A percentile compares a stretch with the other conserved stretches of the same genome.
Evolutionary conservation across 139 green algal species (phyloP).

Genomic region (Penium margaritaceum): DNA sequence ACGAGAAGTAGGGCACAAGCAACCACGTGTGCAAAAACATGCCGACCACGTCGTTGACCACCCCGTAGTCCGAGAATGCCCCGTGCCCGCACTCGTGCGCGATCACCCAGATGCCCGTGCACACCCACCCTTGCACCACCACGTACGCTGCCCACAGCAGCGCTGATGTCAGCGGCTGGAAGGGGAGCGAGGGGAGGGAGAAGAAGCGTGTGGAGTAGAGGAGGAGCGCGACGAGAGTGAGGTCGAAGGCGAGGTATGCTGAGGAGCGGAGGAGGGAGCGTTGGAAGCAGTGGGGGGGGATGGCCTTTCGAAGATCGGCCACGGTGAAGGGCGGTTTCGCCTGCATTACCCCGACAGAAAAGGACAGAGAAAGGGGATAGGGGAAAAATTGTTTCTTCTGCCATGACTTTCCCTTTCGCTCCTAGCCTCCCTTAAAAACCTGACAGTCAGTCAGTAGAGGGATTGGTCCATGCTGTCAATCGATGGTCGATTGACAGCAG

Average conservation of each 20-base stretch:
- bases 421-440: no score
- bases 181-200: neutral
- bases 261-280: constrained; percentile 48
- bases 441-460: no score
- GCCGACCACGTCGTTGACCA: constrained; percentile 52
- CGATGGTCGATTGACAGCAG: no score
- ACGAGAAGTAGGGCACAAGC: constrained; percentile 55
- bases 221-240: constrained; percentile 49
- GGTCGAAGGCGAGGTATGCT: constrained; percentile 61
- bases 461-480: no score
- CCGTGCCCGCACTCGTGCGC: constrained; percentile 56
- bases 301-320: constrained; percentile 61
- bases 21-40: constrained; percentile 50
- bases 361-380: neutral
- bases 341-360: constrained; percentile 2
- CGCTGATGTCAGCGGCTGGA: neutral
- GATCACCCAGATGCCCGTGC: constrained; percentile 55
- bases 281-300: constrained; percentile 78
- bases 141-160: constrained; percentile 47
- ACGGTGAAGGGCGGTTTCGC: constrained; percentile 62
- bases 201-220: constrained; percentile 40
- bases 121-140: constrained; percentile 46
- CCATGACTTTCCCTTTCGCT: no score
- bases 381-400: no score
- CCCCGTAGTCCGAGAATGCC: constrained; percentile 50